Percentiles rank a stretch among this genome's conserved stretches.
Conservation (phyloP, 2,329 filamentous ascomycete species). For the Raffaelea ambrosiae region DNA sequence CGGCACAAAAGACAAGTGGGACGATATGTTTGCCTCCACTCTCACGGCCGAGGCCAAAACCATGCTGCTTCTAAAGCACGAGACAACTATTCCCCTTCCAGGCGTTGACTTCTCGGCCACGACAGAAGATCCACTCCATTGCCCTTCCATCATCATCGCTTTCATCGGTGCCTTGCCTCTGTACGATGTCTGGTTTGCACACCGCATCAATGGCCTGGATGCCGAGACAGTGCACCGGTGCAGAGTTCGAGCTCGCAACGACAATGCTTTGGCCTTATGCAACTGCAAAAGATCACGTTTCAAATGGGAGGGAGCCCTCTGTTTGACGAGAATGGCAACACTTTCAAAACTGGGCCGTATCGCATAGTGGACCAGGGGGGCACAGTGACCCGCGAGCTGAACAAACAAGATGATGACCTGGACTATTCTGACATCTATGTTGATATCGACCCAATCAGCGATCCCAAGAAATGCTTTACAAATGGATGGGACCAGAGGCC, state of each 20-base stretch:
- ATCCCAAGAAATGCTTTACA: neutral
- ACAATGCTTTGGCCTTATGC: neutral
- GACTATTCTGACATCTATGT: neutral
- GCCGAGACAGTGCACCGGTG: neutral
- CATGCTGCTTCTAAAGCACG: conserved; percentile 19
- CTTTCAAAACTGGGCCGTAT: neutral
- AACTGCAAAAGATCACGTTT: neutral
- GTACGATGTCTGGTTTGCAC: conserved; percentile 20
- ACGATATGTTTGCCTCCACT: conserved; percentile 11
- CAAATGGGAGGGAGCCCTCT: neutral
- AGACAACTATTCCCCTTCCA: conserved; percentile 21
- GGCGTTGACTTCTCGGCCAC: conserved; percentile 19
- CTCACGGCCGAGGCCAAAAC: conserved; percentile 18
- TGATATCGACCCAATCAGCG: neutral
- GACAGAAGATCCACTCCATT: conserved; percentile 14
- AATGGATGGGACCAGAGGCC: neutral
- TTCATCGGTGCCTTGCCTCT: conserved; percentile 16
- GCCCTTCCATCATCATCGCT: conserved; percentile 20
- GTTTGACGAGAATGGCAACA: neutral
- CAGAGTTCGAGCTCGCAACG: neutral
- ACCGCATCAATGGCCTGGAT: conserved; percentile 9
- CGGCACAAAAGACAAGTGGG: conserved; percentile 14
- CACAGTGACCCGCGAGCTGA: neutral
- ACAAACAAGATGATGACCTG: neutral
- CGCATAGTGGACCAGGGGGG: neutral